Evolutionary conservation across 306 rosid genomes (phyloP), one percentile per base, ranked within the genome.

Genomic region (Sophora flavescens): DNA sequence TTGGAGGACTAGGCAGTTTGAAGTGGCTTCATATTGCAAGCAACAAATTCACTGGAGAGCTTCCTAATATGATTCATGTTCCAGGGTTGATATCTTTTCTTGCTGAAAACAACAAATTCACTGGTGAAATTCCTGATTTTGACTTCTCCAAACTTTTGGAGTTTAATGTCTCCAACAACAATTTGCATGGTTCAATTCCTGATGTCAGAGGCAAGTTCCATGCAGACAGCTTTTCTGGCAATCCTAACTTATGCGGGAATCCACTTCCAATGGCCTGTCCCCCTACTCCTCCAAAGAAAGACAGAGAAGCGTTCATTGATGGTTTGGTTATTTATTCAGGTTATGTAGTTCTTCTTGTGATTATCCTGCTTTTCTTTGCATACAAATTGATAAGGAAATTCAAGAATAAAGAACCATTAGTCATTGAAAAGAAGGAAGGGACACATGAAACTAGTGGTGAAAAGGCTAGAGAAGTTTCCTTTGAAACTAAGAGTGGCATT

Each of bases 141-240:
- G 83, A 85, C 73, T 88, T 88, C 85, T 57, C 80, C 33, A 81
- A 72, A 70, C 70, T 88, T 8, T 8, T 50, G 42, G 39, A 57
- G 38, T 84, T 86, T 74, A 84, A 86, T 78, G 73, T 84, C 74
- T 79, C 87, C 67, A 84, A 84, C 82, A 86, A 84, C 83, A 81
- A 81, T 17, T 78, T 87, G 38, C 38, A 61, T 2, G 84, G 91
- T 28, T 76, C 75, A 51, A 66, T 87, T 33, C 89, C 88, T 11
- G 82, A 85, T 71, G 81, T 80, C 13, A 68, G 69, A 53, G 86
- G 77, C 69, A 39, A 16, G 63, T 68, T 89, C 38, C 12, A 30
- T 22, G 83, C 13, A 8, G 80, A 76, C 5, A 86, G 87, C 64
- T 89, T 80, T 70, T 63, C 30, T 6, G 88, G 84, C 12, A 87